These are phyloP conservation scores for Botrytis sinoallii DNA, from an alignment of 2,329 filamentous ascomycete genomes.

Conservation along the genomic window DNA sequence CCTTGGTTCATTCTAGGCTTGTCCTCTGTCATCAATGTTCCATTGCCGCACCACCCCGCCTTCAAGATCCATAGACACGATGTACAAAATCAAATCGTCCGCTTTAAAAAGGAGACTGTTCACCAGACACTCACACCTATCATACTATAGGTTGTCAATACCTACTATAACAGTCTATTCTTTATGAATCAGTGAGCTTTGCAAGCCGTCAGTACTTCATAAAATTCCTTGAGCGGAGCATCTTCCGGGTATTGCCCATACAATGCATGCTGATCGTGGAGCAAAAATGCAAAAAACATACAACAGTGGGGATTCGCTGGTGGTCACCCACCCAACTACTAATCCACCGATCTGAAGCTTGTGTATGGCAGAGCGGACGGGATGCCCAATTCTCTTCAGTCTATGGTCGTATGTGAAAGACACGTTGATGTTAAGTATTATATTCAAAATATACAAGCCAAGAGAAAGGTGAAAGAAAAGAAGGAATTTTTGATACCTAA, in stretches of 20 bases:
- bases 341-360: conserved; percentile 13
- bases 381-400: conserved; percentile 12
- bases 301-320: conserved; percentile 17
- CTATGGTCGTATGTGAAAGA: background rate
- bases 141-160: background rate
- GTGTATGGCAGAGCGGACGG: conserved; percentile 8
- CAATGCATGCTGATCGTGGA: background rate
- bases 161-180: background rate
- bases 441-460: background rate
- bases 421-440: rapidly evolving
- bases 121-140: background rate
- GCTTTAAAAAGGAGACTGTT: background rate
- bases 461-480: rapidly evolving
- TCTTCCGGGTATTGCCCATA: background rate
- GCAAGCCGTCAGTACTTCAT: background rate
- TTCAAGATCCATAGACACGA: background rate
- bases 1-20: background rate
- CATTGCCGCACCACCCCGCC: background rate
- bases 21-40: background rate
- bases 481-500: too few relatives aligned
- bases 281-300: background rate
- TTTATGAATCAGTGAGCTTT: background rate
- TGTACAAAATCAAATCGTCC: background rate
- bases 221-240: background rate
- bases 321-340: conserved; percentile 19